These are phyloP conservation scores for Ustulina deusta DNA, from an alignment of 2,329 filamentous ascomycete genomes.

Conservation along the genomic window DNA sequence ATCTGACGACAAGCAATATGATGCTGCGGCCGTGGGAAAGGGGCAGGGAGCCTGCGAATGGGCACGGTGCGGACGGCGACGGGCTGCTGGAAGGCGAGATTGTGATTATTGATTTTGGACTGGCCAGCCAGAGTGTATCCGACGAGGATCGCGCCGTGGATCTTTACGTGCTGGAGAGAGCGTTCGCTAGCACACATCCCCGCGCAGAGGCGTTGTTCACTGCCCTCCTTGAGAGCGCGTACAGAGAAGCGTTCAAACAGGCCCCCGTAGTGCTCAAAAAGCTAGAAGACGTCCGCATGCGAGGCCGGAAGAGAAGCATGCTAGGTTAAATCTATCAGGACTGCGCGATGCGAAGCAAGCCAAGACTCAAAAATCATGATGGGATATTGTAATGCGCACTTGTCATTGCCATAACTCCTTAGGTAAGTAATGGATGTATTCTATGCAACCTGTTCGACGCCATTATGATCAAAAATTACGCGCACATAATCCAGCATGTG, in stretches of 20 bases:
- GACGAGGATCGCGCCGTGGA: constrained; percentile 97
- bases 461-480: constrained; percentile 20
- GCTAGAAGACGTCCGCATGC: constrained; percentile 91
- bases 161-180: constrained; percentile 93
- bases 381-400: constrained; percentile 25
- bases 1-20: constrained; percentile 96
- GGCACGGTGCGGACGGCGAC: constrained; percentile 36
- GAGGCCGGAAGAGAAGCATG: constrained; percentile 97
- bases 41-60: constrained; percentile 36
- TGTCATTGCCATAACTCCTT: constrained; percentile 15
- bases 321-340: constrained; percentile 69
- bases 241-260: constrained; percentile 80
- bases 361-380: constrained; percentile 23
- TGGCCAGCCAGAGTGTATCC: constrained; percentile 81
- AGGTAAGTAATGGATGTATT: constrained; percentile 24
- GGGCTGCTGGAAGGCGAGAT: constrained; percentile 74
- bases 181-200: constrained; percentile 95
- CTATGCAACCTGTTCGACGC: constrained; percentile 35
- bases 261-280: constrained; percentile 80
- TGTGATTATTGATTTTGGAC: constrained; percentile 93
- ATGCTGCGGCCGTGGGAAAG: constrained; percentile 72
- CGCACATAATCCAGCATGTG: constrained; percentile 18
- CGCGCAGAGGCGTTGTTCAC: constrained; percentile 81
- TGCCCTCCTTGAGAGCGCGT: constrained; percentile 76
- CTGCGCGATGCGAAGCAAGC: constrained; percentile 17